Evolutionary conservation across 2,329 filamentous ascomycete genomes (phyloP).

Genomic region (Aspergillus thermomutatus): DNA sequence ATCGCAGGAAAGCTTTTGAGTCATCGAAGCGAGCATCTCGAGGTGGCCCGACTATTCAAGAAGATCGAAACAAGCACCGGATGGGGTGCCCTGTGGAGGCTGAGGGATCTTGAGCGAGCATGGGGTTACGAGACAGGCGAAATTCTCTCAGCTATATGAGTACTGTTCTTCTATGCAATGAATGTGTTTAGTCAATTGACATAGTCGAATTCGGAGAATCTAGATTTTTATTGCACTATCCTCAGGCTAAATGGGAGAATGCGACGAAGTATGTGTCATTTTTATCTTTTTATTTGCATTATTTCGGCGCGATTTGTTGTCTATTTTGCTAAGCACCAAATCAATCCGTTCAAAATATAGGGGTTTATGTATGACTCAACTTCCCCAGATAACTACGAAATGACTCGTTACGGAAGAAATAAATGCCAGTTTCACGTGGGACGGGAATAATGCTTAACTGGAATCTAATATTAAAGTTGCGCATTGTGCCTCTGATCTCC

Average conservation of each 20-base stretch:
- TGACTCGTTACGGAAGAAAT: too few species aligned
- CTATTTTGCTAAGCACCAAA: not conserved
- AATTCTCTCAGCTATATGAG: conserved; percentile 19
- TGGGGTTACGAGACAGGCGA: conserved; percentile 26
- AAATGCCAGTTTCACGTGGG: not conserved
- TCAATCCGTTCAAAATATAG: too few species aligned
- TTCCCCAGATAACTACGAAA: too few species aligned
- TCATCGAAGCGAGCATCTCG: conserved; percentile 43
- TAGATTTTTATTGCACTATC: not conserved
- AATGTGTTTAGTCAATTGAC: too few species aligned
- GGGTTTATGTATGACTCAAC: not conserved
- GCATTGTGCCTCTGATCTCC: not conserved
- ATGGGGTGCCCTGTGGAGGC: conserved; percentile 52
- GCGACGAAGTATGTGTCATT: too few species aligned
- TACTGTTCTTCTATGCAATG: not conserved
- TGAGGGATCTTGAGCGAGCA: conserved; percentile 46
- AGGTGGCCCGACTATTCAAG: conserved; percentile 39
- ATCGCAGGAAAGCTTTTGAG: conserved; percentile 53
- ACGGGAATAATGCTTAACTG: not conserved
- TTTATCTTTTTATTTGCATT: too few species aligned
- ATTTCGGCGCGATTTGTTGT: not conserved
- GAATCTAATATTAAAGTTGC: not conserved
- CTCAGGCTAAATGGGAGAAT: too few species aligned
- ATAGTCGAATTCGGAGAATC: not conserved
- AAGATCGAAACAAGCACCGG: conserved; percentile 51